Evolutionary conservation across 1,139 yeast species (phyloP).

Genomic region (Blastobotrys indianensis): DNA sequence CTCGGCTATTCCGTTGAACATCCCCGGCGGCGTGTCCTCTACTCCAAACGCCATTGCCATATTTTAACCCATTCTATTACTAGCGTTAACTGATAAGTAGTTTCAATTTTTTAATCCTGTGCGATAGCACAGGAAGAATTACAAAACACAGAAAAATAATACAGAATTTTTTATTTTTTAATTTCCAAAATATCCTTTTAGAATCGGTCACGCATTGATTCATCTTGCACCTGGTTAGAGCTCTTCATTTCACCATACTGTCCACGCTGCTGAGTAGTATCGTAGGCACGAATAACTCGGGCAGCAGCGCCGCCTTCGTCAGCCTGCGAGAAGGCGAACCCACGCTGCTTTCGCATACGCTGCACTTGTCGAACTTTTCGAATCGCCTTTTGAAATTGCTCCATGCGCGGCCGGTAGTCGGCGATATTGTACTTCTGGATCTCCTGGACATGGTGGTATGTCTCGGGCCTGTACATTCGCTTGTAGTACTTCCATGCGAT

Average conservation of each 20-base stretch:
- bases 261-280: constrained; percentile 67
- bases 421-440: constrained; percentile 93
- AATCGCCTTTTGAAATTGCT: constrained; percentile 94
- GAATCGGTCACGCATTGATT: not conserved
- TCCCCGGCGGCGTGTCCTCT: constrained; percentile 11
- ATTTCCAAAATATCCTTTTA: not conserved
- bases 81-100: too few relatives aligned
- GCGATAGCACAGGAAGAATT: too few relatives aligned
- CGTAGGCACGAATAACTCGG: constrained; percentile 85
- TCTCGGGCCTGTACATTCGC: constrained; percentile 84
- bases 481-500: constrained; percentile 91
- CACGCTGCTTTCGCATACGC: constrained; percentile 96
- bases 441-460: constrained; percentile 93
- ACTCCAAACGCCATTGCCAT: constrained; percentile 12
- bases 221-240: constrained; percentile 6
- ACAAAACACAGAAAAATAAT: not conserved
- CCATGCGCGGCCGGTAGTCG: constrained; percentile 91
- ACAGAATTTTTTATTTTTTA: too few relatives aligned
- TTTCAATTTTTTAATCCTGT: too few relatives aligned
- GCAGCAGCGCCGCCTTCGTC: constrained; percentile 88
- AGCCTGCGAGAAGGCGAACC: constrained; percentile 96
- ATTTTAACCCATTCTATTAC: constrained; percentile 5
- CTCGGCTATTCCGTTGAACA: constrained; percentile 15
- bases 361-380: constrained; percentile 97
- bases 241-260: constrained; percentile 45